Conservation (phyloP, 2,329 filamentous ascomycete genomes). For the Hyphodiscus sp. region DNA sequence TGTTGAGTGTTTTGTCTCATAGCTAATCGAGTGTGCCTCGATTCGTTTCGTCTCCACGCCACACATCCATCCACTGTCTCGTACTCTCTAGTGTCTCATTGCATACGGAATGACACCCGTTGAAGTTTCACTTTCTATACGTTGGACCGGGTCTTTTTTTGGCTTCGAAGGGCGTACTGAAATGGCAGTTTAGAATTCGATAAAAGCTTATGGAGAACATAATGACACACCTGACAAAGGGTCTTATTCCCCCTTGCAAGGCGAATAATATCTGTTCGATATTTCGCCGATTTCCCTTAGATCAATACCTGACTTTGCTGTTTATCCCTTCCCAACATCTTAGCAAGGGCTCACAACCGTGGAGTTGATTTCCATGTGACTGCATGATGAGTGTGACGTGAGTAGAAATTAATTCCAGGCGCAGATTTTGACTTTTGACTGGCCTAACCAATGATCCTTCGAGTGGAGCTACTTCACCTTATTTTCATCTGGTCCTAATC, state of each 20-base stretch:
- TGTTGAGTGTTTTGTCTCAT: slow-evolving; percentile 7
- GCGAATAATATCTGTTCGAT: too few species aligned
- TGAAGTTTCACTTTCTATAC: background rate
- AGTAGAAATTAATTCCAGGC: too few species aligned
- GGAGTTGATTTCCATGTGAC: too few species aligned
- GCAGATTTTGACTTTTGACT: too few species aligned
- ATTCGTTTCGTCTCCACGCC: background rate
- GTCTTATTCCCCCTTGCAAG: background rate
- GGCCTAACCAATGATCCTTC: too few species aligned
- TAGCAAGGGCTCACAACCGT: too few species aligned
- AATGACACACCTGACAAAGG: background rate
- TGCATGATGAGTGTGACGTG: too few species aligned
- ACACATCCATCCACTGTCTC: background rate
- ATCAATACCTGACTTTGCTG: too few species aligned
- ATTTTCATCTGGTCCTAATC: too few species aligned
- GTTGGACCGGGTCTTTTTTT: background rate
- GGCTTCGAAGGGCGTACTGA: background rate
- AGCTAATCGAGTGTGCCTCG: slow-evolving; percentile 2
- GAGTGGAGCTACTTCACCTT: too few species aligned
- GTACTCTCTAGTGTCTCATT: background rate
- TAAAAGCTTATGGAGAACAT: background rate
- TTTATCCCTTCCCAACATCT: too few species aligned
- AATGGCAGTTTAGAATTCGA: background rate
- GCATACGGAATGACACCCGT: background rate
- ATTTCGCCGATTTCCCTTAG: too few species aligned